Base-by-base conservation (phyloP, 306 rosid genomes). In the Elaeagnus macrophylla region DNA sequence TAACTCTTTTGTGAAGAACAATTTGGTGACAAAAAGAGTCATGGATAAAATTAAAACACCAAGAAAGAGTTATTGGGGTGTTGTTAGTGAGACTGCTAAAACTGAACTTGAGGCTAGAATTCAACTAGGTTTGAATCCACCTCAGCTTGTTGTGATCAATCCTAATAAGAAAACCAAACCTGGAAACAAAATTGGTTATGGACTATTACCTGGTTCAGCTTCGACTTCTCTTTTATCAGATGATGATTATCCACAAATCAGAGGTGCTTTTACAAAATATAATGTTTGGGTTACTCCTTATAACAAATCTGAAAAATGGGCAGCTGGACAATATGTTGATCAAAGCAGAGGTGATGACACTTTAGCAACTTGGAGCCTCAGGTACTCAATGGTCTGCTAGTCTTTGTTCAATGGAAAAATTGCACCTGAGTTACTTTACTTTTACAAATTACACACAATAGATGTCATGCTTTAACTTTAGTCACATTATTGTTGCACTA, bases 231-330 rank as follows among this genome's bases (percentile, higher is more conserved):
- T 84, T 61, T 39, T 81, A 69, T 10, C 58, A 10, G 5, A 0
- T 5, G 79, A 85, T 49, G 94, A 85, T 70, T 82, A 72, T 59
- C 86, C 89, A 17, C 89, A 85, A 72, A 72, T 75, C 2, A 62
- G 89, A 61, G 86, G 59, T 39, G 84, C 86, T 1, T 85, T 77
- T 41, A 74, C 84, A 0, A 75, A 85, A 43, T 70, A 77, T 46
- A 44, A 85, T 54, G 74, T 85, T 5, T 72, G 80, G 77, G 76
- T 82, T 9, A 82, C 95, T n/a, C 86, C 95, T 8, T 82, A 79
- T 59, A 85, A 82, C 38, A 77, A 78, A 76, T 79, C 79, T 12
- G 89, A 82, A 51, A 79, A 82, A 75, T 79, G 86, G 86, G 84
- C 69, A 0, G 77, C 71, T 12, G 95, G 95, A 9, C 60, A 53